Conservation (phyloP, 345 rosid species). For the Eucalyptus sp. region DNA sequence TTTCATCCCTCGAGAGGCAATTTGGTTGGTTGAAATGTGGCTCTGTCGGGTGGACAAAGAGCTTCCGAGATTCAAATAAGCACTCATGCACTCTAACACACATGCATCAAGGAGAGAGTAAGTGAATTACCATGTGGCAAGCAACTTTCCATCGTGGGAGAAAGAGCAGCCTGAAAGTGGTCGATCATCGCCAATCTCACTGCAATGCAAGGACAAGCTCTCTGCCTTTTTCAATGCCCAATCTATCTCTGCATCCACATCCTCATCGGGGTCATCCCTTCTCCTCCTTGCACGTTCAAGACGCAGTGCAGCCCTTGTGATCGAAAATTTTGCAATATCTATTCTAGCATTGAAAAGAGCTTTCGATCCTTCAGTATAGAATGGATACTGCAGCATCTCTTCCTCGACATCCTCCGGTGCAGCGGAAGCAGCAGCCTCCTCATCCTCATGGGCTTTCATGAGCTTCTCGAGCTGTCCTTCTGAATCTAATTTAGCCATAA, state of each 20-base stretch:
- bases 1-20: not conserved
- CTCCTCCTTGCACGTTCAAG: slow-evolving; percentile 58
- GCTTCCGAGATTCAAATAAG: not conserved
- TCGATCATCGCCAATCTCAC: slow-evolving; percentile 83
- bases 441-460: slow-evolving; percentile 84
- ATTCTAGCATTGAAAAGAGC: slow-evolving; percentile 66
- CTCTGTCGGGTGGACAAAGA: not conserved
- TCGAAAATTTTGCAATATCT: slow-evolving; percentile 63
- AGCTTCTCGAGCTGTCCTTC: slow-evolving; percentile 79
- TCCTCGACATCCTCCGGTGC: slow-evolving; percentile 45
- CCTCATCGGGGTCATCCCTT: slow-evolving; percentile 93
- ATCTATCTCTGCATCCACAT: slow-evolving; percentile 73
- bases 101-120: not conserved
- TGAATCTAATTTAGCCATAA: slow-evolving; percentile 79
- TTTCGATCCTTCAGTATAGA: slow-evolving; percentile 72
- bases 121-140: slow-evolving; percentile 69
- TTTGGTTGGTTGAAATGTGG: not conserved
- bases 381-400: slow-evolving; percentile 61
- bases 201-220: slow-evolving; percentile 62
- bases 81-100: not conserved
- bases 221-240: slow-evolving; percentile 61
- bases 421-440: slow-evolving; percentile 47
- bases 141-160: slow-evolving; percentile 66
- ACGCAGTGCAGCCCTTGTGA: slow-evolving; percentile 56
- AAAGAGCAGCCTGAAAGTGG: slow-evolving; percentile 93